Evolutionary conservation across 2,329 filamentous ascomycete genomes (phyloP).

Genomic region (Aphanocladium album): DNA sequence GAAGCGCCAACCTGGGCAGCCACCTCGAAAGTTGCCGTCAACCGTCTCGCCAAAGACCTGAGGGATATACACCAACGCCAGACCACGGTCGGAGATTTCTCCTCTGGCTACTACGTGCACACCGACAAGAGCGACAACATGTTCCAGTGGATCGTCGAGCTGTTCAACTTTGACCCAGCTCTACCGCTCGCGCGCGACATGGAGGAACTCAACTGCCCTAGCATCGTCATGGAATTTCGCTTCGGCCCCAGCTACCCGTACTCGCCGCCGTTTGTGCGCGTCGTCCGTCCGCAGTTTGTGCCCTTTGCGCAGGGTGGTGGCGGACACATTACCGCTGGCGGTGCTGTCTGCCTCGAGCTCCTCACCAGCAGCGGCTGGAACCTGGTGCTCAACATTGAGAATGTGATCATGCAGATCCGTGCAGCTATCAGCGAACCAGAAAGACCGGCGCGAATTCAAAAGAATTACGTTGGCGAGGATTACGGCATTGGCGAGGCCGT

Average conservation of each 20-base stretch:
- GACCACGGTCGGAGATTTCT: slow-evolving; percentile 50
- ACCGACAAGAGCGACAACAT: slow-evolving; percentile 61
- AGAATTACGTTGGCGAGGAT: slow-evolving; percentile 29
- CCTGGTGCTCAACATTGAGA: slow-evolving; percentile 67
- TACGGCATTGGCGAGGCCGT: slow-evolving; percentile 69
- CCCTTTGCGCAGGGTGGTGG: slow-evolving; percentile 69
- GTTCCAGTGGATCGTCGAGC: slow-evolving; percentile 88
- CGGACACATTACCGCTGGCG: slow-evolving; percentile 79
- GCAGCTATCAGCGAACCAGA: slow-evolving; percentile 67
- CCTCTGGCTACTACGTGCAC: slow-evolving; percentile 82
- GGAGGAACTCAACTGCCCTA: slow-evolving; percentile 53
- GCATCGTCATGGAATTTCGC: slow-evolving; percentile 75
- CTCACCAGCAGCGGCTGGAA: slow-evolving; percentile 82
- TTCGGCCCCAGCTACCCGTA: slow-evolving; percentile 74
- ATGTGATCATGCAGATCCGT: slow-evolving; percentile 73
- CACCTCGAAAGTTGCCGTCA: slow-evolving; percentile 51
- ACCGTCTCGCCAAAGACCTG: slow-evolving; percentile 55
- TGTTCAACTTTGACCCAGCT: slow-evolving; percentile 70
- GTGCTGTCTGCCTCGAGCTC: slow-evolving; percentile 79
- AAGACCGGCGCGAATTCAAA: slow-evolving; percentile 66
- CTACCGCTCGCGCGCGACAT: slow-evolving; percentile 74
- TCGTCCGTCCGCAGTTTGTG: slow-evolving; percentile 75
- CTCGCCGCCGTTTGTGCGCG: slow-evolving; percentile 76
- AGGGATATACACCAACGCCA: slow-evolving; percentile 61
- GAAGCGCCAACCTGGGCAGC: slow-evolving; percentile 61